phyloP scores from a whole-genome alignment of 352 stramenopile genomes.

The Pythium aquatile region DNA sequence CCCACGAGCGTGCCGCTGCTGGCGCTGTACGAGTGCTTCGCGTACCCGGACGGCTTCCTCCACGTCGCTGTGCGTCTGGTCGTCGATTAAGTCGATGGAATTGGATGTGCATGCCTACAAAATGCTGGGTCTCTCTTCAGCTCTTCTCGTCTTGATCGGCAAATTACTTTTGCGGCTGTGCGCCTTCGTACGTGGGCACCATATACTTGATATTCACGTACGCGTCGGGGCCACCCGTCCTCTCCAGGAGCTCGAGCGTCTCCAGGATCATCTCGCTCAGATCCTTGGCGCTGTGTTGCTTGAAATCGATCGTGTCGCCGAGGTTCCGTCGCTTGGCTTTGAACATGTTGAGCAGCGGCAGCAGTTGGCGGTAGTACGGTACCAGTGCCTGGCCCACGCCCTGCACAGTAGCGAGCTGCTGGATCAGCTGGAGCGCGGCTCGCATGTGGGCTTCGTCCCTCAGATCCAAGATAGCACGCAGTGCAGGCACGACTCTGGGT shows the following conservation, averaged over 20 bases:
- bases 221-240: conserved; percentile 80
- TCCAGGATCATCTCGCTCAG: conserved; percentile 84
- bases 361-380: conserved; percentile 90
- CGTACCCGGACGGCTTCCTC: conserved; percentile 77
- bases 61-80: conserved; percentile 45
- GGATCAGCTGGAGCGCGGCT: conserved; percentile 55
- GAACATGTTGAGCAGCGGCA: conserved; percentile 90
- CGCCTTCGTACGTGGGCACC: conserved; percentile 93
- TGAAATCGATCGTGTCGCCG: conserved; percentile 91
- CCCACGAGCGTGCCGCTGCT: conserved; percentile 50
- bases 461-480: conserved; percentile 75
- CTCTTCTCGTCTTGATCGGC: too few relatives aligned
- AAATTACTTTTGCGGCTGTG: conserved; percentile 23
- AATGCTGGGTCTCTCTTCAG: not conserved
- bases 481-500: conserved; percentile 55
- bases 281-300: conserved; percentile 76
- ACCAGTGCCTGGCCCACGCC: conserved; percentile 84
- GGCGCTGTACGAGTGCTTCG: conserved; percentile 60
- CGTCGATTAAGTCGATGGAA: not conserved
- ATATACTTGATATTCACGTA: conserved; percentile 98
- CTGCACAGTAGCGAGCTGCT: conserved; percentile 49
- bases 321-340: conserved; percentile 89
- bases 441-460: conserved; percentile 50
- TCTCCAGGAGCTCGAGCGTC: conserved; percentile 88
- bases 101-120: not conserved